Base-by-base conservation (phyloP, 2,329 filamentous ascomycete species). In the Neopestalotiopsis sp. region DNA sequence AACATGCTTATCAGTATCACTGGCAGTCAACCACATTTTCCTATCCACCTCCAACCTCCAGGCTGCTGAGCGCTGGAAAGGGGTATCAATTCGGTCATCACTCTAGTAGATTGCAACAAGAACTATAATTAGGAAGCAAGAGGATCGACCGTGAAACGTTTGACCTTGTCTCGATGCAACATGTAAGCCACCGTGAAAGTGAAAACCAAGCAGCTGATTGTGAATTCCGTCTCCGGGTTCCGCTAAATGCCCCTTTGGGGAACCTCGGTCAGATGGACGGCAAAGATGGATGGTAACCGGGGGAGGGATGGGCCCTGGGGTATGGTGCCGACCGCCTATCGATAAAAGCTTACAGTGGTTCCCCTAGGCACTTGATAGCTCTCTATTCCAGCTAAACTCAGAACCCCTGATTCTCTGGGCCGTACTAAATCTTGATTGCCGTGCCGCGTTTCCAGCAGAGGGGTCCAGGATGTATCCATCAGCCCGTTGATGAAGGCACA, bases 221-320 rank as follows among this genome's bases (percentile, higher is more conserved):
- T 59, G 20, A 34, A 59, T 30, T 10, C 24, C 57, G 24, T 30
- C 57, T 24, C 57, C 57, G 24, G 24, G 24, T 24, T 59, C 57
- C 57, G 57, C 57, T 28, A 59, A 59, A 28, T 28, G 24, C 24
- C 24, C 24, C 24, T 28, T 28, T 20, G 3, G 14, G 45, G 57
- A 28, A n/a, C 57, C 57, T 59, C 57, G 57, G 57, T 28, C 57
- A 17, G 24, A 59, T 59, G 57, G 57, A 59, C 7, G 57, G 57
- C 24, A 28, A 28, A 28, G 24, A 28, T 28, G 24, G 24, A 28
- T 28, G 24, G 3, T 28, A 28, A 28, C 24, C 24, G 24, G 57
- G 24, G 10, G 13, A 38, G 34, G 34, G 34, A 38, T 10, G 34
- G 34, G 24, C 24, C 24, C 24, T 28, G 24, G 34, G 34, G 10